phyloP scores from a whole-genome alignment of 2,329 filamentous ascomycete species.

The Talaromyces marneffei region DNA sequence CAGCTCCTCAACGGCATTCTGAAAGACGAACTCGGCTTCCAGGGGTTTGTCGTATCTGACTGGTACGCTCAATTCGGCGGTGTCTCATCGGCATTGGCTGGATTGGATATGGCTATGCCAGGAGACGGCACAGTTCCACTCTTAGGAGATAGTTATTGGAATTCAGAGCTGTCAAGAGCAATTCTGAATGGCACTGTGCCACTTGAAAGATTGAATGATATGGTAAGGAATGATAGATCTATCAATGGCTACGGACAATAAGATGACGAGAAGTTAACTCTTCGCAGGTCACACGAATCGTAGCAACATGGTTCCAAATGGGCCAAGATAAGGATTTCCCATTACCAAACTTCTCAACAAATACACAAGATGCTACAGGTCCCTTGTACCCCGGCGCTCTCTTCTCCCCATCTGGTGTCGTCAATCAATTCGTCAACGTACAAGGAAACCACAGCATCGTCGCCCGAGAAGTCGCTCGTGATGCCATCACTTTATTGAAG shows the following conservation, averaged over 20 bases:
- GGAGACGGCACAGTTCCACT: conserved; percentile 52
- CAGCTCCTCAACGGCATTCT: conserved; percentile 63
- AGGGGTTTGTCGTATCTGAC: conserved; percentile 65
- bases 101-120: conserved; percentile 67
- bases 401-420: conserved; percentile 55
- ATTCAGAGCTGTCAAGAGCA: conserved; percentile 49
- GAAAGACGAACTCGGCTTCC: conserved; percentile 69
- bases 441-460: conserved; percentile 49
- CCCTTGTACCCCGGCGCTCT: conserved; percentile 54
- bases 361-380: conserved; percentile 52
- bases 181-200: conserved; percentile 55
- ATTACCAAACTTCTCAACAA: conserved; percentile 54
- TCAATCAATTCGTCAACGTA: conserved; percentile 64
- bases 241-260: too few relatives aligned
- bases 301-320: conserved; percentile 52
- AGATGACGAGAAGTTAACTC: too few relatives aligned
- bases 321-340: conserved; percentile 56
- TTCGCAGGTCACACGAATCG: conserved; percentile 47
- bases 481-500: conserved; percentile 58
- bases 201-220: conserved; percentile 50
- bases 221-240: conserved; percentile 24
- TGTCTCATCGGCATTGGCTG: conserved; percentile 55
- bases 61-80: conserved; percentile 60
- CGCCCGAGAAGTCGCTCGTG: conserved; percentile 48
- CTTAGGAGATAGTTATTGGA: conserved; percentile 51